Evolutionary conservation across 192 early-diverging fungal genomes (phyloP), one percentile per base, ranked within the genome.

Genomic region (Coemansia furcata): DNA sequence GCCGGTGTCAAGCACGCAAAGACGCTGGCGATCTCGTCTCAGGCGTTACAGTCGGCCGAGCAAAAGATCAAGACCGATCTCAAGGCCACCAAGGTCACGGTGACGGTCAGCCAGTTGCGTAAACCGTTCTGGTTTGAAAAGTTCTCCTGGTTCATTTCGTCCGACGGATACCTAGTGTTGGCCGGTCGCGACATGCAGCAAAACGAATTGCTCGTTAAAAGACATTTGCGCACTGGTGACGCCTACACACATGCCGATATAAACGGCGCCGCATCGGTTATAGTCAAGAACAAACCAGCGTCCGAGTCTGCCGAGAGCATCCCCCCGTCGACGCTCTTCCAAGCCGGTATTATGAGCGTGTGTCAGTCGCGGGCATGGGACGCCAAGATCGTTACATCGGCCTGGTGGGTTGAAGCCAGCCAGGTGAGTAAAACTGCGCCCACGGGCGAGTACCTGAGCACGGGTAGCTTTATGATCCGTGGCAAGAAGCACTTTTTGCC

Each of bases 51-150:
- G 78, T 88, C 88, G 36, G 95, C 94, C 8, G 95, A 98, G 78
- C 87, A 88, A 38, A 98, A 97, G 76, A 96, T 97, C 63, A 75
- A 86, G 36, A 82, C 87, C 39, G 93, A 95, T 46, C 71, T 98
- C 26, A 88, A 91, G 62, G 86, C 89, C 36, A 89, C 88, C 57
- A 87, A 88, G 55, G 87, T 88, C n/a, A 92, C 87, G 0, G 85
- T 89, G 0, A 87, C 86, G 6, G 95, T 95, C 60, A 89, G 86
- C 44, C 90, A 94, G 69, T 87, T 90, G 62, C 92, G 98, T 65
- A 95, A 94, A 63, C 93, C 94, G 15, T 92, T 89, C 40, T 99
- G 96, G 96, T 99, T 99, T 80, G 98, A 99, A 78, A 96, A 96
- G 82, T 99, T 98, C 65, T 66, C 93, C 33, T 98, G 96, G 96